Evolutionary conservation across 306 rosid species (phyloP), one percentile per base, ranked within the genome.

Genomic region (Quercus bicolor): DNA sequence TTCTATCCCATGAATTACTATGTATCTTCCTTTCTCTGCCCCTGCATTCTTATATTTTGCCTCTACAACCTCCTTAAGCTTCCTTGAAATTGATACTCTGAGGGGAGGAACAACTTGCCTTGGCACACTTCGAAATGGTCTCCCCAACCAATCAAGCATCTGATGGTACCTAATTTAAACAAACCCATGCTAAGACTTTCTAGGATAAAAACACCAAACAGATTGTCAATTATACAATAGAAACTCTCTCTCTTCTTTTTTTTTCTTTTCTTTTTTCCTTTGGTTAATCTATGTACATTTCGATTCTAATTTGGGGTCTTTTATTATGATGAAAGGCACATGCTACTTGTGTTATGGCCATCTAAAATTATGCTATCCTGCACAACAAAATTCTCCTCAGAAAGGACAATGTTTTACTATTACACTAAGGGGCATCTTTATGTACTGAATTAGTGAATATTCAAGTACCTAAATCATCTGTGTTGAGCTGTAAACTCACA

Each of bases 81-180:
- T 94, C 89, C 87, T 91, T 21, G 97, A 91, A 72, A 92, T 77
- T 18, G 95, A 88, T 26, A 92, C 88, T 70, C 74, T 88, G 54
- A 92, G 92, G 0, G 95, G 97, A 3, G 85, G 88, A 83, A 94
- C 74, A 2, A 70, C 70, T 1, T 88, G 87, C 74, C 89, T 75
- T 3, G 94, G 98, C 83, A 94, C 91, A 6, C 69, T 83, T 45
- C 93, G 83, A 69, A 82, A 82, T 4, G 98, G 97, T 70, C 75
- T 87, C 77, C 95, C 97, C 77, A 92, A 78, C 98, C 98, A 94
- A 21, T 94, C 97, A 77, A 75, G 85, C 98, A 92, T 94, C 86
- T 91, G 88, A 82, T 92, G 90, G 77, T 92, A 94, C 98, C 98
- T 91, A 74, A 51, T 10, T 74, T 48, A 59, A 78, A 5, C 65